These are phyloP conservation scores for Cinchona pubescens DNA, from an alignment of 257 asterid genomes.

Conservation along the genomic window DNA sequence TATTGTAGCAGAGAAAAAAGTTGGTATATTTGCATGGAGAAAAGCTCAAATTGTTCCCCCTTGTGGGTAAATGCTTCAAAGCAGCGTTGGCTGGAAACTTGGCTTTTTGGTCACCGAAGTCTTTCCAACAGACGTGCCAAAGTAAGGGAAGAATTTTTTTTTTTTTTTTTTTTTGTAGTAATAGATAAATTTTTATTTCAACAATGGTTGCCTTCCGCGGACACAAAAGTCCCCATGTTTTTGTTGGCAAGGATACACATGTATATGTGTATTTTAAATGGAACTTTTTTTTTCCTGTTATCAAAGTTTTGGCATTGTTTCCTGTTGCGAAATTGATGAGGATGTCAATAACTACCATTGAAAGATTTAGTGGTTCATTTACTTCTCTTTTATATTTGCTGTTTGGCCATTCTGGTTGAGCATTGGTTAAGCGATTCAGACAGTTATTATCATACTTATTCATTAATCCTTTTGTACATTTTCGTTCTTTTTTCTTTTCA, in stretches of 20 bases:
- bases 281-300: neutral
- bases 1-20: neutral
- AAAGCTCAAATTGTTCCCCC: neutral
- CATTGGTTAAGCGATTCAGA: neutral
- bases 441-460: neutral
- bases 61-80: neutral
- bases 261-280: slow-evolving; percentile 1
- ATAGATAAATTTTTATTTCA: neutral
- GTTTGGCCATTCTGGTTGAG: neutral
- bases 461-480: neutral
- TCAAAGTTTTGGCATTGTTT: slow-evolving; percentile 7
- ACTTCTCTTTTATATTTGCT: neutral
- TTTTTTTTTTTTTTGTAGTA: slow-evolving; percentile 2
- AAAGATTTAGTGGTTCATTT: neutral
- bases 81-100: neutral
- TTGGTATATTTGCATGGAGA: neutral
- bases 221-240: neutral
- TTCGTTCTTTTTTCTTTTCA: neutral
- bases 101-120: neutral
- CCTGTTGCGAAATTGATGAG: neutral
- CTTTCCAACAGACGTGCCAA: neutral
- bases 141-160: too few species aligned
- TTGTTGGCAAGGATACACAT: neutral
- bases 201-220: too few species aligned
- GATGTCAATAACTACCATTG: neutral